Conservation (phyloP, 805 yeast genomes). For the Candida manassasensis region DNA sequence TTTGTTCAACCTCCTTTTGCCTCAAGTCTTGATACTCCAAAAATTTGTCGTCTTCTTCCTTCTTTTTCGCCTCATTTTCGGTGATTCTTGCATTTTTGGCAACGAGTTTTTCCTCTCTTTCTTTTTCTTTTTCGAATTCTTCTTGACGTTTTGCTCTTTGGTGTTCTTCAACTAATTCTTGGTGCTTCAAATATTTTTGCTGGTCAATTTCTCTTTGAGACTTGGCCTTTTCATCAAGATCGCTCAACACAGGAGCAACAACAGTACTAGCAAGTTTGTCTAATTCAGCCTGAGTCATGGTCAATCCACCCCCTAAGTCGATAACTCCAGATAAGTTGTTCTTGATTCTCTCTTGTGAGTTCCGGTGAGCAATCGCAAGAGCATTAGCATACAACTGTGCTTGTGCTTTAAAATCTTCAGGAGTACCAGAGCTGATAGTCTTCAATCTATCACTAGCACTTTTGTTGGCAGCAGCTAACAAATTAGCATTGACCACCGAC, state of each 20-base stretch:
- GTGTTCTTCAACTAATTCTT: constrained; percentile 31
- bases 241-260: constrained; percentile 78
- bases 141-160: constrained; percentile 27
- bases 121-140: constrained; percentile 24
- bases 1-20: constrained; percentile 25
- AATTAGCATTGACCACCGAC: constrained; percentile 42
- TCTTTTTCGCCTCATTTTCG: constrained; percentile 29
- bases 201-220: constrained; percentile 55
- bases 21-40: constrained; percentile 25
- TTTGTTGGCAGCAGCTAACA: constrained; percentile 45
- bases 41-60: constrained; percentile 24
- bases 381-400: constrained; percentile 69
- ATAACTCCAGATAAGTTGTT: constrained; percentile 50
- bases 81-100: constrained; percentile 32
- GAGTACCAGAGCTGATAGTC: constrained; percentile 23
- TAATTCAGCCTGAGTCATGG: constrained; percentile 69
- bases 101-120: constrained; percentile 29
- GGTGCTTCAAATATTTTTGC: constrained; percentile 27
- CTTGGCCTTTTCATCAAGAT: constrained; percentile 64
- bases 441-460: constrained; percentile 42
- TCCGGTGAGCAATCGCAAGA: constrained; percentile 67
- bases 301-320: constrained; percentile 84
- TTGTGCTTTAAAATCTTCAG: constrained; percentile 35
- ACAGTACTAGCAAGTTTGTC: constrained; percentile 72
- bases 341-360: constrained; percentile 51